A percentile compares a stretch with the other conserved stretches of the same genome.
Evolutionary conservation across 768 basidiomycete species (phyloP).

Genomic region (Cystobasidium tubakii): DNA sequence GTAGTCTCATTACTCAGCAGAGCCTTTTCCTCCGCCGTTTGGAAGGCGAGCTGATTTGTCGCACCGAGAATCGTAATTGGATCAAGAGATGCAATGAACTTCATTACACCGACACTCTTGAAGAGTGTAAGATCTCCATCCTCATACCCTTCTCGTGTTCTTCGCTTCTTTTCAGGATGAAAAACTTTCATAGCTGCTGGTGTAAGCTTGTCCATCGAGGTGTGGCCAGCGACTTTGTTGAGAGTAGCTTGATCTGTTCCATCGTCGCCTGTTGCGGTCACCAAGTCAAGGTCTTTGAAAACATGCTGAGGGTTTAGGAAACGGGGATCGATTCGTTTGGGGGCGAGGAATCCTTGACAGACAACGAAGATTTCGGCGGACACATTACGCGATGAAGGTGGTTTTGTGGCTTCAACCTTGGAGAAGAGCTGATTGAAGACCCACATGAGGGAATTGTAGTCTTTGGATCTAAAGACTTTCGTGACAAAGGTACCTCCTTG

Average conservation of each 20-base stretch:
- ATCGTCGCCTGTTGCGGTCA: constrained; percentile 42
- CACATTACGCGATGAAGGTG: constrained; percentile 94
- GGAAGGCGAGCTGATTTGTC: constrained; percentile 71
- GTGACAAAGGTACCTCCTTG: constrained; percentile 88
- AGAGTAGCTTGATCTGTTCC: constrained; percentile 13
- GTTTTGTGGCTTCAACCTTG: constrained; percentile 97
- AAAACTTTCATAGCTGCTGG: constrained; percentile 78
- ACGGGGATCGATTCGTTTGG: constrained; percentile 92
- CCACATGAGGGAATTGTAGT: constrained; percentile 98
- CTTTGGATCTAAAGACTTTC: constrained; percentile 95
- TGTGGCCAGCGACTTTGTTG: constrained; percentile 31
- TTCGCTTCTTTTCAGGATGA: constrained; percentile 90
- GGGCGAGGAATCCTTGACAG: constrained; percentile 87
- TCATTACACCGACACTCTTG: constrained; percentile 62
- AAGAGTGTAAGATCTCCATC: constrained; percentile 90
- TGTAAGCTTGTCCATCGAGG: constrained; percentile 52
- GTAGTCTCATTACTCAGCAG: constrained; percentile 71
- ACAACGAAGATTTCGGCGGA: constrained; percentile 99
- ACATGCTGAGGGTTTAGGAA: constrained; percentile 96
- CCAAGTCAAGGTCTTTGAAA: constrained; percentile 73
- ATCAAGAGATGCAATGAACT: constrained; percentile 66
- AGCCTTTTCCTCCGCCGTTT: constrained; percentile 73
- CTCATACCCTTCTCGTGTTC: constrained; percentile 87
- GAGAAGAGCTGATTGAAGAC: constrained; percentile 94
- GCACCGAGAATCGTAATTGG: constrained; percentile 76